Conservation (phyloP, 306 rosid genomes). For the Fagus crenata region DNA sequence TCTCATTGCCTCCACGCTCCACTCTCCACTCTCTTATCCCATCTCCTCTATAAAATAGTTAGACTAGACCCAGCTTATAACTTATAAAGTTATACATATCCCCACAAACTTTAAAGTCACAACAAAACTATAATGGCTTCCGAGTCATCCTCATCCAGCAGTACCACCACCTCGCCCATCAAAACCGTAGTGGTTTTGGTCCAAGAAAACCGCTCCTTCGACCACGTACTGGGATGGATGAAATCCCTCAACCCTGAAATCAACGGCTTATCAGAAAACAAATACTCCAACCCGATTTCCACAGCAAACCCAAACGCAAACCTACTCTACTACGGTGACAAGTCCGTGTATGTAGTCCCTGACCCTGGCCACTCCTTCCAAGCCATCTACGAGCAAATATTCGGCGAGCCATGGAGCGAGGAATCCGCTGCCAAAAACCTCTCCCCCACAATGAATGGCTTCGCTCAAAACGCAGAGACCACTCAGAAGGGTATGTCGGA, state of each 20-base stretch:
- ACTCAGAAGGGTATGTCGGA: constrained; percentile 39
- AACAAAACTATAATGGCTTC: constrained; percentile 4
- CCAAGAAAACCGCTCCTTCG: constrained; percentile 91
- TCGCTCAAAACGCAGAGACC: constrained; percentile 56
- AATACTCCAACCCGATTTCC: constrained; percentile 56
- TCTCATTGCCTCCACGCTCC: too few species aligned
- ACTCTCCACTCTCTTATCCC: too few species aligned
- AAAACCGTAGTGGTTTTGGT: constrained; percentile 83
- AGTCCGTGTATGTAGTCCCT: constrained; percentile 56
- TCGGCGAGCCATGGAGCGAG: constrained; percentile 69
- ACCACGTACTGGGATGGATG: constrained; percentile 91
- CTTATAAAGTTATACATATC: too few species aligned
- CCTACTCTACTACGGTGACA: constrained; percentile 35
- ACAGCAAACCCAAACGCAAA: constrained; percentile 43
- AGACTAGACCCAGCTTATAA: too few species aligned
- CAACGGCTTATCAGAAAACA: constrained; percentile 52
- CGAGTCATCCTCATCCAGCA: not conserved
- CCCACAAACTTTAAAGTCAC: too few species aligned
- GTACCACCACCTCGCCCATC: constrained; percentile 36
- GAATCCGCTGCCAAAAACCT: constrained; percentile 44
- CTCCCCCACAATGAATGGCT: constrained; percentile 62
- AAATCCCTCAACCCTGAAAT: constrained; percentile 64
- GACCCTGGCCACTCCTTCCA: constrained; percentile 81
- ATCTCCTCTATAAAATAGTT: too few species aligned
- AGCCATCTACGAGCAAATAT: constrained; percentile 75